Percentiles rank a stretch among this genome's conserved stretches.
These are phyloP conservation scores for Fusarium sp. DNA, from an alignment of 2,329 filamentous ascomycete species.

Conservation along the genomic window DNA sequence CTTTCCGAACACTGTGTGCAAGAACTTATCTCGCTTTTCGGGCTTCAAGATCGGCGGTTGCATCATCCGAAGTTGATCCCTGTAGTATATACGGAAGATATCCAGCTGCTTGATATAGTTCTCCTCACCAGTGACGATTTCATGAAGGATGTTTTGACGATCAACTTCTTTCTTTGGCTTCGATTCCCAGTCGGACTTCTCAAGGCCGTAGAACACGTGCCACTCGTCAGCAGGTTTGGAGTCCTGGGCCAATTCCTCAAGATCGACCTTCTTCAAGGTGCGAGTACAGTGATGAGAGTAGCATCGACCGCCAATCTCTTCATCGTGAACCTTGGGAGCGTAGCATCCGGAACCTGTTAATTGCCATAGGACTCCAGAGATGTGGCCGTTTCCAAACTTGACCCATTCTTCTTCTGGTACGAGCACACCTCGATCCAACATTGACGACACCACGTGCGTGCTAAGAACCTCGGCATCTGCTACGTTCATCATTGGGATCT, in stretches of 20 bases:
- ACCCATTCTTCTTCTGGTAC: slow-evolving; percentile 97
- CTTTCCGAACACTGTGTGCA: slow-evolving; percentile 89
- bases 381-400: slow-evolving; percentile 82
- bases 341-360: slow-evolving; percentile 94
- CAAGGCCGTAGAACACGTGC: slow-evolving; percentile 88
- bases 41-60: slow-evolving; percentile 85
- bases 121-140: slow-evolving; percentile 94
- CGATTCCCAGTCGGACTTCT: slow-evolving; percentile 78
- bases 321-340: slow-evolving; percentile 82
- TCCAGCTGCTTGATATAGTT: slow-evolving; percentile 90
- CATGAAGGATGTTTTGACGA: slow-evolving; percentile 92
- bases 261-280: slow-evolving; percentile 92
- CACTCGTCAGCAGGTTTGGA: slow-evolving; percentile 80
- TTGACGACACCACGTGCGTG: slow-evolving; percentile 79
- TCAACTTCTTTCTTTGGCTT: slow-evolving; percentile 89
- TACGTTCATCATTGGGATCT: slow-evolving; percentile 98
- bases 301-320: slow-evolving; percentile 78
- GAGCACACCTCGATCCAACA: slow-evolving; percentile 83
- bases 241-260: slow-evolving; percentile 79
- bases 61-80: slow-evolving; percentile 79
- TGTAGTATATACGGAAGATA: slow-evolving; percentile 85
- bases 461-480: slow-evolving; percentile 93
- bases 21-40: slow-evolving; percentile 81
- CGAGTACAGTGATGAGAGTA: slow-evolving; percentile 95
- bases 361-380: slow-evolving; percentile 94